Conservation (phyloP, 2,329 filamentous ascomycete genomes). For the Ambrosiella cleistominuta region DNA sequence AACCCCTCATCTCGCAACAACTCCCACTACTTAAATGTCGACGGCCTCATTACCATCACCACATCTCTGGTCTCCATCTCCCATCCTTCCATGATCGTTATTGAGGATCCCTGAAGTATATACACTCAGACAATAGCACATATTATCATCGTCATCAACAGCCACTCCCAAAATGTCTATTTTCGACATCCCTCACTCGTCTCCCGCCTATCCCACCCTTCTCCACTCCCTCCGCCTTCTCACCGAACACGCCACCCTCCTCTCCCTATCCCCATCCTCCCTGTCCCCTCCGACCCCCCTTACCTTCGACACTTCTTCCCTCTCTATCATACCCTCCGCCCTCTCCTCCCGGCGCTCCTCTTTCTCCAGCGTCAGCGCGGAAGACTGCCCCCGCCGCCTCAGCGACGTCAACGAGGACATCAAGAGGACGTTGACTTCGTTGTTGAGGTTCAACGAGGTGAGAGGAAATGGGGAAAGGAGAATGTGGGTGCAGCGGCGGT, state of each 20-base stretch:
- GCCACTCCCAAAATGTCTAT: background rate
- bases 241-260: background rate
- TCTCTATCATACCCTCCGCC: background rate
- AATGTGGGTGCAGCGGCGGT: slow-evolving; percentile 39
- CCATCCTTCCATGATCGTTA: background rate
- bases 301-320: background rate
- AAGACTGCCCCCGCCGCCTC: slow-evolving; percentile 28
- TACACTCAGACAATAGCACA: background rate
- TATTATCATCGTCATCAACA: background rate
- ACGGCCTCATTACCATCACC: background rate
- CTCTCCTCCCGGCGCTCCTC: background rate
- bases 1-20: no score
- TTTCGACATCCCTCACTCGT: background rate
- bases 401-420: slow-evolving; percentile 42
- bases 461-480: slow-evolving; percentile 33
- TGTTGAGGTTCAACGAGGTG: slow-evolving; percentile 41
- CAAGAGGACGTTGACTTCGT: slow-evolving; percentile 42
- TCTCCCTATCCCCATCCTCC: background rate
- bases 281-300: background rate
- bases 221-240: background rate
- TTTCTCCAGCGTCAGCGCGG: background rate
- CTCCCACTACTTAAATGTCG: background rate
- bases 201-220: background rate
- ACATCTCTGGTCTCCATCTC: background rate
- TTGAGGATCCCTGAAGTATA: background rate